Evolutionary conservation across 2,329 filamentous ascomycete species (phyloP), one percentile per base, ranked within the genome.

Genomic region (Aspergillus sp.): DNA sequence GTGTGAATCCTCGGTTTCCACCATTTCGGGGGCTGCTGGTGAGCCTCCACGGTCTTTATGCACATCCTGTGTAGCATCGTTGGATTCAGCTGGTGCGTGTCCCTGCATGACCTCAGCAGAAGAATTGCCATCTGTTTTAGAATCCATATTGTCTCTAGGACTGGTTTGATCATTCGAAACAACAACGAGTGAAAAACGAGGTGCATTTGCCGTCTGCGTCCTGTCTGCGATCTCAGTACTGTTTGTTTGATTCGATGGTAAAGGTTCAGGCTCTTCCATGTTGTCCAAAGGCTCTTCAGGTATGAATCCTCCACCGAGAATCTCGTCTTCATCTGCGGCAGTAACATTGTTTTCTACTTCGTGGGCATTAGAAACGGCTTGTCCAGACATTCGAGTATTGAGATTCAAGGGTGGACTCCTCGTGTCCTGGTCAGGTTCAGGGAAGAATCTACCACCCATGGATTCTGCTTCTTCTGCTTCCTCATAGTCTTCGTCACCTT

Each of bases 371-470:
- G 8, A 27, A 19, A 19, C 7, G 28, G 12, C 5, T 26, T 3
- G 5, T 7, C 27, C 6, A 5, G 19, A 19, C 7, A n/a, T 26
- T n/a, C n/a, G 28, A n/a, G 26, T 28, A 33, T 32, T 36, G 8
- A 29, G 2, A 13, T 6, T 28, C 4, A 29, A 9, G 32, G 33
- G 40, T 8, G 48, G 38, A 8, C 40, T 48, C 5, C 32, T 30
- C 7, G 31, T 26, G n/a, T 37, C 53, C 26, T 55, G 50, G 35
- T 50, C 55, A 34, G 53, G 46, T 34, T 69, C 67, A 8, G 60
- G 59, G 26, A 72, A 51, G 47, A 72, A 72, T 1, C 68, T 69
- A 28, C 67, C 67, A 8, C 60, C 66, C 19, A 19, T 19, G 19
- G 19, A 19, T 19, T 19, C 19, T 7, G 33, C 19, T 31, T 54